These are phyloP conservation scores for Sphagnum contortum DNA, from an alignment of 225 moss, liverwort and hornwort species.

Conservation along the genomic window DNA sequence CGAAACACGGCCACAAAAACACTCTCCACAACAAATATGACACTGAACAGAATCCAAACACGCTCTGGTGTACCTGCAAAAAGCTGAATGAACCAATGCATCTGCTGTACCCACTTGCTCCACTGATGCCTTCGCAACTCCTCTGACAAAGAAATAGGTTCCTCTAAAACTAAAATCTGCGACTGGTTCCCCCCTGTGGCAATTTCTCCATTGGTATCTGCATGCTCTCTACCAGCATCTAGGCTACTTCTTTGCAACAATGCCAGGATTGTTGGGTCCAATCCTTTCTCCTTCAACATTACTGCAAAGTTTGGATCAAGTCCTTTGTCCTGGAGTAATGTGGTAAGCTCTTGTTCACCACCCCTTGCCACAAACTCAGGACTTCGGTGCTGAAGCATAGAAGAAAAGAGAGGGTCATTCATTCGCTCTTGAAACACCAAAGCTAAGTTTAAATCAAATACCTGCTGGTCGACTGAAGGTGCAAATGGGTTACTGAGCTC, in stretches of 20 bases:
- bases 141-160: constrained; percentile 49
- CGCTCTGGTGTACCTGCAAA: constrained; percentile 59
- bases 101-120: constrained; percentile 34
- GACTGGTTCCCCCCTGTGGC: constrained; percentile 24
- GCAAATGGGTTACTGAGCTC: constrained; percentile 45
- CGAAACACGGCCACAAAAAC: constrained; percentile 51
- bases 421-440: constrained; percentile 57
- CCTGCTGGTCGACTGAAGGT: constrained; percentile 40
- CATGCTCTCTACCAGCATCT: constrained; percentile 50
- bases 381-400: constrained; percentile 28
- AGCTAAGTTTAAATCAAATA: constrained; percentile 28
- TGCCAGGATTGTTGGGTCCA: constrained; percentile 57
- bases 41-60: constrained; percentile 52
- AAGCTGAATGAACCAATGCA: constrained; percentile 23
- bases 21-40: constrained; percentile 53
- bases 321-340: constrained; percentile 57
- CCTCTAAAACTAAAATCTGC: constrained; percentile 19
- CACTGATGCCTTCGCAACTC: constrained; percentile 51
- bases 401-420: constrained; percentile 49
- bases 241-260: constrained; percentile 58
- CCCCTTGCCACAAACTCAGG: constrained; percentile 35
- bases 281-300: constrained; percentile 58
- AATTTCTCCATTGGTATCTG: constrained; percentile 21
- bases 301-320: constrained; percentile 64
- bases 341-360: constrained; percentile 50